These are phyloP conservation scores for Ilex aquifolium DNA, from an alignment of 257 asterid species.

Conservation along the genomic window DNA sequence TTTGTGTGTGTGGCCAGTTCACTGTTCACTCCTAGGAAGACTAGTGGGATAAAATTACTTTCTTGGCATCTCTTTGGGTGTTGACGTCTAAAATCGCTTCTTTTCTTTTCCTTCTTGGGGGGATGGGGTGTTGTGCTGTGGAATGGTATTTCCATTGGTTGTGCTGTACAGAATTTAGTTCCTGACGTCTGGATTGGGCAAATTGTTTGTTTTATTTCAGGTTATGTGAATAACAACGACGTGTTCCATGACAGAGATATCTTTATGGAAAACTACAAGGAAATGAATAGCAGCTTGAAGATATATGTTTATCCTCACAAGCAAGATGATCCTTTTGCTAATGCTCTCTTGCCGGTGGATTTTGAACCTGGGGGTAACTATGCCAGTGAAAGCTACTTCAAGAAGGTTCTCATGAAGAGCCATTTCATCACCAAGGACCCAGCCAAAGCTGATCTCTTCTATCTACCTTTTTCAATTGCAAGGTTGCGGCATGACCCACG, in stretches of 20 bases:
- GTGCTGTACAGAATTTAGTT: conserved; percentile 1
- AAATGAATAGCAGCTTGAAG: conserved; percentile 66
- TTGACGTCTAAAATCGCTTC: neutral
- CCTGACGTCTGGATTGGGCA: conserved; percentile 12
- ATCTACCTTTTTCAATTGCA: conserved; percentile 75
- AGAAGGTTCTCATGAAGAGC: conserved; percentile 58
- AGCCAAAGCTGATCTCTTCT: conserved; percentile 66
- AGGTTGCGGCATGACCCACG: conserved; percentile 71
- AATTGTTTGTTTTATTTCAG: conserved; percentile 31
- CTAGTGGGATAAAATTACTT: too few species aligned
- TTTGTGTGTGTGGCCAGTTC: too few species aligned
- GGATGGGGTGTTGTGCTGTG: neutral
- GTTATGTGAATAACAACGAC: conserved; percentile 26
- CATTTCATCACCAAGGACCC: conserved; percentile 68
- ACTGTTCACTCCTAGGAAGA: too few species aligned
- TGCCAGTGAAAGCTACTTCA: conserved; percentile 94
- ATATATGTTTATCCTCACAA: conserved; percentile 62
- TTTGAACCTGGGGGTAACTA: conserved; percentile 77
- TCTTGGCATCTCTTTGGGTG: too few species aligned
- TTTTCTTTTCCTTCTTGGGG: neutral
- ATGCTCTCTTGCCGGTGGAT: conserved; percentile 57
- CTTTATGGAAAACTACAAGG: conserved; percentile 55
- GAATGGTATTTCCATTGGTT: neutral
- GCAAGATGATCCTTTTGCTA: conserved; percentile 62
- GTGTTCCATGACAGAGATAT: conserved; percentile 57